Evolutionary conservation across 805 yeast genomes (phyloP).

Genomic region (Wickerhamiella occidentalis): DNA sequence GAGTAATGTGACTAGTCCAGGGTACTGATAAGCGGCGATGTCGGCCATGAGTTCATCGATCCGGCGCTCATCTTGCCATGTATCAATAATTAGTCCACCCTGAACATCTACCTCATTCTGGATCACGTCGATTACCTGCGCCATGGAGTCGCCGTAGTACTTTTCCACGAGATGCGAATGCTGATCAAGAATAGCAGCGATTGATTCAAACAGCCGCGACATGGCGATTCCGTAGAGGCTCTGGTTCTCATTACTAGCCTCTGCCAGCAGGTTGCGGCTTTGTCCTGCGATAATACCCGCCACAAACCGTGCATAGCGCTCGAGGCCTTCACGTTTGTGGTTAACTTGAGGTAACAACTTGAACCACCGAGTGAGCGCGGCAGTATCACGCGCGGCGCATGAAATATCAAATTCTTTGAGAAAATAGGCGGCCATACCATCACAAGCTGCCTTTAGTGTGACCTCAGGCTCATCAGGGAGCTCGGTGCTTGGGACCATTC

Average conservation of each 20-base stretch:
- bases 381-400: constrained; percentile 52
- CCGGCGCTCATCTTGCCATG: constrained; percentile 63
- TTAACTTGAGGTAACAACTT: constrained; percentile 80
- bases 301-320: constrained; percentile 73
- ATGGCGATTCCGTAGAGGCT: constrained; percentile 31
- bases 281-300: constrained; percentile 75
- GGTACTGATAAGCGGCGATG: constrained; percentile 43
- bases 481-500: constrained; percentile 75
- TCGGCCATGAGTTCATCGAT: constrained; percentile 45
- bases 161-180: constrained; percentile 68
- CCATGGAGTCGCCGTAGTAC: constrained; percentile 58
- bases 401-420: constrained; percentile 56
- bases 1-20: constrained; percentile 29
- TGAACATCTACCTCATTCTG: constrained; percentile 90
- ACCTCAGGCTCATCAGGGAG: constrained; percentile 66
- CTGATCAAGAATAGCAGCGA: constrained; percentile 72
- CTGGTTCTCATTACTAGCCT: constrained; percentile 17
- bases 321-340: constrained; percentile 56
- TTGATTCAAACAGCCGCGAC: constrained; percentile 56
- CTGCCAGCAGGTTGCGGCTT: constrained; percentile 46
- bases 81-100: constrained; percentile 75
- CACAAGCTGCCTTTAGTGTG: constrained; percentile 46
- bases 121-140: constrained; percentile 54
- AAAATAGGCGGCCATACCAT: constrained; percentile 46
- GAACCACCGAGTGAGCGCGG: constrained; percentile 62